Conservation (phyloP, 345 rosid species). For the Lenwebbia sp. region DNA sequence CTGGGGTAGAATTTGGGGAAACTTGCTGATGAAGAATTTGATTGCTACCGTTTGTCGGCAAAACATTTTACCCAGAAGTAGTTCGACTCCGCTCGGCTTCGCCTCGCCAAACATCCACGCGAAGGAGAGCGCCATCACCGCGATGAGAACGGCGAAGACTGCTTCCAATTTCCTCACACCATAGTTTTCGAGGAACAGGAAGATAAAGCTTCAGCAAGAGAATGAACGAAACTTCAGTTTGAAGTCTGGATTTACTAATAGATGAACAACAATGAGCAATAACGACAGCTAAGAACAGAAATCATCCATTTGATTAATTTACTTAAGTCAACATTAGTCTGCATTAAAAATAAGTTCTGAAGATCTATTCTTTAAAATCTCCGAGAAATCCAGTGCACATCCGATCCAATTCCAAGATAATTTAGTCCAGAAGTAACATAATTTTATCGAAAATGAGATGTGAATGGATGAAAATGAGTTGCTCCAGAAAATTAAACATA, state of each 20-base stretch:
- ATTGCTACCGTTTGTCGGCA: background rate
- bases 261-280: background rate
- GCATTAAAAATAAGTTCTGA: background rate
- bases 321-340: background rate
- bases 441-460: background rate
- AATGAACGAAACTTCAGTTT: background rate
- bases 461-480: background rate
- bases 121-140: conserved; percentile 24
- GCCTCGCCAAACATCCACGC: conserved; percentile 38
- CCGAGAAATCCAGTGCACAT: background rate
- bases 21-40: background rate
- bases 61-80: conserved; percentile 17
- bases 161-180: conserved; percentile 42
- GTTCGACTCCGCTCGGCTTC: conserved; percentile 21
- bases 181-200: conserved; percentile 33
- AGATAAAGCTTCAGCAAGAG: conserved; percentile 17
- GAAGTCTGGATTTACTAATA: background rate
- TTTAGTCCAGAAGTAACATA: background rate
- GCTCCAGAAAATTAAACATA: background rate
- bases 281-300: background rate
- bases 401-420: background rate
- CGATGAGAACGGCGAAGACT: conserved; percentile 26
- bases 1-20: background rate
- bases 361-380: background rate
- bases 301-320: background rate